A percentile compares a stretch with the other conserved stretches of the same genome.
Evolutionary conservation across 1,139 yeast species (phyloP).

Genomic region (Hyphopichia buzzinii): DNA sequence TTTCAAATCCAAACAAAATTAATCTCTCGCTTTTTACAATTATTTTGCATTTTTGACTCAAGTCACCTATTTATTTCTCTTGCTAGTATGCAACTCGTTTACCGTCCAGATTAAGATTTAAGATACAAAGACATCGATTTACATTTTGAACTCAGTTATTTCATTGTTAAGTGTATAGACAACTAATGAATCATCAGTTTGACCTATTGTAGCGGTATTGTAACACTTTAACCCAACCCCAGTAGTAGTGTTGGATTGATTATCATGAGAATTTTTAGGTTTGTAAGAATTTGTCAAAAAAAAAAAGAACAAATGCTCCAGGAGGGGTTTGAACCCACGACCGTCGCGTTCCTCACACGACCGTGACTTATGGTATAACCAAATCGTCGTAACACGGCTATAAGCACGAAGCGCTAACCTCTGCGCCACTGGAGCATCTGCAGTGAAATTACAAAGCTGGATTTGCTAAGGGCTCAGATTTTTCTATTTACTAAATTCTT

Average conservation of each 20-base stretch:
- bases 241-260: too few relatives aligned
- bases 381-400: constrained; percentile 48
- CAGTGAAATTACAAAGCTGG: neutral
- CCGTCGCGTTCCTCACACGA: constrained; percentile 60
- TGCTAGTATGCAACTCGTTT: too few relatives aligned
- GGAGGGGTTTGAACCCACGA: constrained; percentile 60
- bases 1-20: constrained; percentile 7
- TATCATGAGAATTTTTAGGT: neutral
- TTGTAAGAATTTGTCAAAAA: too few relatives aligned
- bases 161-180: neutral
- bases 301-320: constrained; percentile 47
- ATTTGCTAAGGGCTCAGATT: neutral
- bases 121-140: too few relatives aligned
- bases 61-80: too few relatives aligned
- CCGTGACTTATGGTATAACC: constrained; percentile 54
- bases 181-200: constrained; percentile 1
- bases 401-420: constrained; percentile 58
- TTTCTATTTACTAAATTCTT: too few relatives aligned
- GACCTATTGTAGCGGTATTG: too few relatives aligned
- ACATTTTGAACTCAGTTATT: too few relatives aligned
- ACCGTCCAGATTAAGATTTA: too few relatives aligned
- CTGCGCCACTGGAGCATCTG: constrained; percentile 51
- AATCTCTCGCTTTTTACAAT: neutral
- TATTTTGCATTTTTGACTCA: too few relatives aligned
- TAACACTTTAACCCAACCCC: too few relatives aligned